A percentile compares a stretch with the other conserved stretches of the same genome.
phyloP scores from a whole-genome alignment of 352 stramenopile species.

The Phytophthora melonis region DNA sequence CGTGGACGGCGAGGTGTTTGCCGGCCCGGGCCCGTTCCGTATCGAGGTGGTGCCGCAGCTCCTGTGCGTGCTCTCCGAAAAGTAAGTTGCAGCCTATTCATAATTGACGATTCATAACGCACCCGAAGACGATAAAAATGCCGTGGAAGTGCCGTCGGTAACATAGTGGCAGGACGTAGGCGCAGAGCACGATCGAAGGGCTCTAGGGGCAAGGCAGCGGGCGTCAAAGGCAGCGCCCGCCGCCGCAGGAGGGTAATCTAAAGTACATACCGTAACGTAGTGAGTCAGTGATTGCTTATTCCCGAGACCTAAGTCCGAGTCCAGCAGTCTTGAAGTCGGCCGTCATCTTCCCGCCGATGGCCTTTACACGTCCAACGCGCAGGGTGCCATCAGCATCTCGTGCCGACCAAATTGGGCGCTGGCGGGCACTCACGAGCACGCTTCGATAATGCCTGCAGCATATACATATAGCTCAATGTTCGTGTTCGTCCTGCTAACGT shows the following conservation, averaged over 20 bases:
- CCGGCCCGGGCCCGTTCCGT: constrained; percentile 66
- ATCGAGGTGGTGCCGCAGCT: constrained; percentile 80
- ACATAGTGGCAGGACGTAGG: constrained; percentile 17
- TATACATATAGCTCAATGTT: no score
- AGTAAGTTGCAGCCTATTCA: constrained; percentile 50
- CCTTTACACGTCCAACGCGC: constrained; percentile 3
- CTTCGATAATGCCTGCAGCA: no score
- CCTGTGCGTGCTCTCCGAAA: constrained; percentile 80
- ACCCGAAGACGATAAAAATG: constrained; percentile 21
- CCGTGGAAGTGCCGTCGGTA: constrained; percentile 24
- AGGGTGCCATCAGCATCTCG: no score
- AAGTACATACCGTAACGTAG: constrained; percentile 17
- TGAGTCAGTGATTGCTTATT: constrained; percentile 26
- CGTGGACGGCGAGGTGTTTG: constrained; percentile 81
- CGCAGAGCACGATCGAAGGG: constrained; percentile 36
- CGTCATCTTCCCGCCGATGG: background rate
- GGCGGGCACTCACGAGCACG: no score
- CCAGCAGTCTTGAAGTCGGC: no score
- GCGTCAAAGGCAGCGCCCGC: constrained; percentile 25
- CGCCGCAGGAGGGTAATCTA: constrained; percentile 18
- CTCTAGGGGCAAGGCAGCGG: constrained; percentile 18
- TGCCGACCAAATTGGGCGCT: no score
- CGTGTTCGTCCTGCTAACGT: no score
- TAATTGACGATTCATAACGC: constrained; percentile 35
- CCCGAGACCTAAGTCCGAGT: no score